Percentiles rank a stretch among this genome's conserved stretches.
phyloP scores from a whole-genome alignment of 78 protist genomes.

The Chrysochromulina parva region DNA sequence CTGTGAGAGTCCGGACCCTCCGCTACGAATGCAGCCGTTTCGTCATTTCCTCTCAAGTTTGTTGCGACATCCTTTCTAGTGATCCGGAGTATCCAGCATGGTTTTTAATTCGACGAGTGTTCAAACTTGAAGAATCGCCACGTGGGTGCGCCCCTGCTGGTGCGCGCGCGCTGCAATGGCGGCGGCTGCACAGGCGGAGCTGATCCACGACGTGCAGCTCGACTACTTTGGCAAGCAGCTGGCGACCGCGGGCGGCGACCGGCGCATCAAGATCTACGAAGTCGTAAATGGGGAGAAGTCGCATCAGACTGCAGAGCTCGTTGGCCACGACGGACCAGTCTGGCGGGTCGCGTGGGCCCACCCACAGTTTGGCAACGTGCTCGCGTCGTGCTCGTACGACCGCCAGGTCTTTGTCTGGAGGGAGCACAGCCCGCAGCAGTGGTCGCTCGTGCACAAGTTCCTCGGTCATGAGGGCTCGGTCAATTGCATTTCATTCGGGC shows the following conservation, averaged over 20 bases:
- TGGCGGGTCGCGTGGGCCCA: conserved; percentile 99
- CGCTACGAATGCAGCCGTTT: no score
- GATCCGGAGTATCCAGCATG: no score
- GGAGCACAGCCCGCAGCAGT: conserved; percentile 25
- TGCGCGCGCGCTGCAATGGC: no score
- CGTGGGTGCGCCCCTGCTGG: no score
- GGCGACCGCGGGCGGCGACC: conserved; percentile 96
- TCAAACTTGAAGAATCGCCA: no score
- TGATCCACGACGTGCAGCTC: conserved; percentile 90
- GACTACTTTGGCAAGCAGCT: conserved; percentile 92
- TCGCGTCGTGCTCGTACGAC: conserved; percentile 96
- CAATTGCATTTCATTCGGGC: conserved; percentile 89
- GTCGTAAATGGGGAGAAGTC: background rate
- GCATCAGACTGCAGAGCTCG: conserved; percentile 52
- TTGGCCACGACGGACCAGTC: conserved; percentile 94
- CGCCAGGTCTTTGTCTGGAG: conserved; percentile 93
- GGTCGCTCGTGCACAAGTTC: conserved; percentile 69
- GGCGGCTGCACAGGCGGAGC: no score
- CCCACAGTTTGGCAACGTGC: conserved; percentile 92
- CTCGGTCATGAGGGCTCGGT: conserved; percentile 78
- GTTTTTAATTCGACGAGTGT: no score
- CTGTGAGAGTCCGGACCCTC: no score
- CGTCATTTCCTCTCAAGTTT: no score
- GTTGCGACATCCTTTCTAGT: no score
- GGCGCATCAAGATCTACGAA: conserved; percentile 79